Conservation (phyloP, 768 basidiomycete species). For the Auriscalpium vulgare region DNA sequence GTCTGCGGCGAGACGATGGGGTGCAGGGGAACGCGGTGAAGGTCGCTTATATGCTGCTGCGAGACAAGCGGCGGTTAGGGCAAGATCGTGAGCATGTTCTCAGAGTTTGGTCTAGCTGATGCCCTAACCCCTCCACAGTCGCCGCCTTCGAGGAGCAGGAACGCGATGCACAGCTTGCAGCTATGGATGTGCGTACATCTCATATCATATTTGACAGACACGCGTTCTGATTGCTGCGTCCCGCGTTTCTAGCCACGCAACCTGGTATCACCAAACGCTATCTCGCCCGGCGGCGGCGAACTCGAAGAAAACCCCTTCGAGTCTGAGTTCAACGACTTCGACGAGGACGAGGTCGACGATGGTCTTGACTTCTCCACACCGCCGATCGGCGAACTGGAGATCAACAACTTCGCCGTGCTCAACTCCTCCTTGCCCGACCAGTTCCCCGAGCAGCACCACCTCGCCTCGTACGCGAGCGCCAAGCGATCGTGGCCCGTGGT, state of each 20-base stretch:
- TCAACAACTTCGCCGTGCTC: slow-evolving; percentile 77
- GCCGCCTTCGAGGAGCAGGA: slow-evolving; percentile 81
- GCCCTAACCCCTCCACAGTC: slow-evolving; percentile 33
- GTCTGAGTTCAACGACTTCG: slow-evolving; percentile 52
- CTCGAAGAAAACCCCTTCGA: slow-evolving; percentile 77
- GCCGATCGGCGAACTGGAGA: slow-evolving; percentile 29
- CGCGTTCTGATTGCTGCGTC: slow-evolving; percentile 5
- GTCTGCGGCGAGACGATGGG: slow-evolving; percentile 75
- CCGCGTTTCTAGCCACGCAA: slow-evolving; percentile 50
- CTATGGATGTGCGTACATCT: slow-evolving; percentile 61
- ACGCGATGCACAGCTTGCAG: slow-evolving; percentile 69
- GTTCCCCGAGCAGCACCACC: slow-evolving; percentile 58
- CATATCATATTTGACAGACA: not conserved
- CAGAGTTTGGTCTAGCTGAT: slow-evolving; percentile 10
- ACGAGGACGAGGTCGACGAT: slow-evolving; percentile 45
- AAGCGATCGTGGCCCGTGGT: slow-evolving; percentile 31
- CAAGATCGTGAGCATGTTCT: slow-evolving; percentile 64
- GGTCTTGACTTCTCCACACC: slow-evolving; percentile 42
- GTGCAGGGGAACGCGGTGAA: slow-evolving; percentile 88
- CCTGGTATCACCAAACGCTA: slow-evolving; percentile 52
- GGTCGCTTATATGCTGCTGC: slow-evolving; percentile 89
- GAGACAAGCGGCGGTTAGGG: slow-evolving; percentile 80
- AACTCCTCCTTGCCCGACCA: slow-evolving; percentile 73
- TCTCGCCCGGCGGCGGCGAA: slow-evolving; percentile 56
- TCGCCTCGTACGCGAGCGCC: slow-evolving; percentile 57